Conservation (phyloP, 768 basidiomycete species). For the Lactarius deliciosus region DNA sequence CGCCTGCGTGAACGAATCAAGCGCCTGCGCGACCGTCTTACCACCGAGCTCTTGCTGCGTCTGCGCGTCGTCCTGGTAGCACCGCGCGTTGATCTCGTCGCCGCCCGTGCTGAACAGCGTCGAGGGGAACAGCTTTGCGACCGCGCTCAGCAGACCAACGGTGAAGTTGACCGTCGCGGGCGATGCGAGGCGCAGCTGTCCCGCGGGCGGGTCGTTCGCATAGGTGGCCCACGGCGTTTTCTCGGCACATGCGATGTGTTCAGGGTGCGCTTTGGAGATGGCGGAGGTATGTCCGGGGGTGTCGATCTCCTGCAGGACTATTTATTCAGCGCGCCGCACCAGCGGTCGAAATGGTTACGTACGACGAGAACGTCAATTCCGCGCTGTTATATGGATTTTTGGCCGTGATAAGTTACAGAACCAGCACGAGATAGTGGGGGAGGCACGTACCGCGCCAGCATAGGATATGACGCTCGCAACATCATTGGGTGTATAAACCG, state of each 20-base stretch:
- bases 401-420: neutral
- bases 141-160: slow-evolving; percentile 48
- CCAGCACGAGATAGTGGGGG: neutral
- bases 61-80: slow-evolving; percentile 60
- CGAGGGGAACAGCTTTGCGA: slow-evolving; percentile 54
- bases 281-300: slow-evolving; percentile 78
- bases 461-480: slow-evolving; percentile 44
- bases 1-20: slow-evolving; percentile 58
- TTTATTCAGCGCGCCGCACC: neutral
- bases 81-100: slow-evolving; percentile 71
- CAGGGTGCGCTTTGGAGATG: slow-evolving; percentile 65
- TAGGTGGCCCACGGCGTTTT: slow-evolving; percentile 58
- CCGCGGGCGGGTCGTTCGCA: slow-evolving; percentile 76
- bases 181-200: slow-evolving; percentile 75
- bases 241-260: slow-evolving; percentile 66
- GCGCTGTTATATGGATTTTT: neutral
- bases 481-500: slow-evolving; percentile 40
- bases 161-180: slow-evolving; percentile 61
- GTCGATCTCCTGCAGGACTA: slow-evolving; percentile 67
- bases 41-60: slow-evolving; percentile 47
- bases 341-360: neutral
- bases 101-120: slow-evolving; percentile 78
- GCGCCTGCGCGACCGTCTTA: slow-evolving; percentile 63
- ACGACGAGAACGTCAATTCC: slow-evolving; percentile 39
- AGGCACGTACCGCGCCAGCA: slow-evolving; percentile 43